Evolutionary conservation across 78 protist species (phyloP).

Genomic region (Anaeramoeba flamelloides): DNA sequence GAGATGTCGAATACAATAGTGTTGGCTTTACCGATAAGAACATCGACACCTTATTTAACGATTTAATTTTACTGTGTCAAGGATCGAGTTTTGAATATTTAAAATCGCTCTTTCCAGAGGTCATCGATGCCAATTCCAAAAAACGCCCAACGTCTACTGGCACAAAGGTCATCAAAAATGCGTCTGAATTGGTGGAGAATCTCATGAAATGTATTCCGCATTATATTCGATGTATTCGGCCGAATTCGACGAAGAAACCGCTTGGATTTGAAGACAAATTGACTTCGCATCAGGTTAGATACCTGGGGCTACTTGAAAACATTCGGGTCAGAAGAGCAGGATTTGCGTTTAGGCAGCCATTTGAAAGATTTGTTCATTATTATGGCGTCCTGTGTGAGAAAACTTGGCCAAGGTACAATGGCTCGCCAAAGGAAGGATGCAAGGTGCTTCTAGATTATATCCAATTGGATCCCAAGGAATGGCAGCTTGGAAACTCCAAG

Average conservation of each 20-base stretch:
- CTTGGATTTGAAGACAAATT: constrained; percentile 24
- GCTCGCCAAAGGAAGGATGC: not conserved
- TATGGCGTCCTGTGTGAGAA: not conserved
- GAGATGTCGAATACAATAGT: not conserved
- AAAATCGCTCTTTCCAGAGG: not conserved
- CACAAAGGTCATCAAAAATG: not conserved
- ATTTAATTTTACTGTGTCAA: not conserved
- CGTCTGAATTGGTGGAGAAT: not conserved
- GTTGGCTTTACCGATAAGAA: not conserved
- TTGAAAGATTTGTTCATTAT: not conserved
- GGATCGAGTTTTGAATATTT: not conserved
- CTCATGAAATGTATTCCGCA: constrained; percentile 21
- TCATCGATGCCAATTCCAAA: not conserved
- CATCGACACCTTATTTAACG: not conserved
- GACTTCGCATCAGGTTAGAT: constrained; percentile 53
- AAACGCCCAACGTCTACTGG: not conserved
- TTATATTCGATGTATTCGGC: constrained; percentile 75
- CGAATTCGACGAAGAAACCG: constrained; percentile 51
- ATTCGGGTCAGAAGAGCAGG: not conserved
- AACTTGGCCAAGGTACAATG: not conserved
- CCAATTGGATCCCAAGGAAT: not conserved
- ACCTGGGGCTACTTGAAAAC: constrained; percentile 13
- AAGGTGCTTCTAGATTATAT: not conserved
- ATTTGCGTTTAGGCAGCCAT: not conserved
- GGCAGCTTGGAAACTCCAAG: not conserved